Percentiles rank a stretch among this genome's conserved stretches.
phyloP scores from a whole-genome alignment of 1,139 yeast genomes.

The Protomyces gravidus region DNA sequence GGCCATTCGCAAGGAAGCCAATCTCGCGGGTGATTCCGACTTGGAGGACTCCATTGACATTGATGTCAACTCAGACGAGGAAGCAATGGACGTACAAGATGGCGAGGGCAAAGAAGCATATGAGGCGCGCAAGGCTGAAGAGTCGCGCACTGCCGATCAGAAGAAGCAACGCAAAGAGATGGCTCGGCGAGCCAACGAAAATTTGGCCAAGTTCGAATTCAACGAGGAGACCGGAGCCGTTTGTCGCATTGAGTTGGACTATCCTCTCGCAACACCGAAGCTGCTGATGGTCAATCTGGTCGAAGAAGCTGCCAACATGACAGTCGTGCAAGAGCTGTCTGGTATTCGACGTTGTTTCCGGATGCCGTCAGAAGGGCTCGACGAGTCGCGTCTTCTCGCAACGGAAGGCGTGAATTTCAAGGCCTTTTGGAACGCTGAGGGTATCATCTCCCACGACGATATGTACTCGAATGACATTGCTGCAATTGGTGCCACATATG shows the following conservation, averaged over 20 bases:
- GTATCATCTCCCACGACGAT: slow-evolving; percentile 80
- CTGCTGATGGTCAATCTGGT: slow-evolving; percentile 94
- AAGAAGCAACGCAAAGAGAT: slow-evolving; percentile 73
- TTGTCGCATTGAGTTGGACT: slow-evolving; percentile 85
- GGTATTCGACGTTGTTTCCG: slow-evolving; percentile 89
- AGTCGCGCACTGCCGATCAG: slow-evolving; percentile 54
- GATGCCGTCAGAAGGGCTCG: slow-evolving; percentile 61
- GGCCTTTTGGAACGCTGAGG: slow-evolving; percentile 98
- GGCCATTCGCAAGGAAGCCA: slow-evolving; percentile 76
- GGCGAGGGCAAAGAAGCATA: slow-evolving; percentile 34
- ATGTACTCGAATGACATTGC: slow-evolving; percentile 89
- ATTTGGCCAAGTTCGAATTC: slow-evolving; percentile 74
- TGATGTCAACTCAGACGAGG: slow-evolving; percentile 37
- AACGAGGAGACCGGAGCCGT: slow-evolving; percentile 85
- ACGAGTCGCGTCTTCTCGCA: slow-evolving; percentile 60
- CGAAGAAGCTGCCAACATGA: slow-evolving; percentile 83
- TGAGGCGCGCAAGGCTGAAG: slow-evolving; percentile 31
- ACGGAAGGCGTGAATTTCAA: slow-evolving; percentile 98
- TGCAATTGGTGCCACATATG: slow-evolving; percentile 84
- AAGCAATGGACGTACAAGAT: slow-evolving; percentile 31
- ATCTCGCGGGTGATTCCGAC: slow-evolving; percentile 48
- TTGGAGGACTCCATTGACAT: slow-evolving; percentile 44
- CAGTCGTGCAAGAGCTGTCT: slow-evolving; percentile 90
- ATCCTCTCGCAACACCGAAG: slow-evolving; percentile 83
- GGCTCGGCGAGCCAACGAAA: slow-evolving; percentile 61